Base-by-base conservation (phyloP, 768 basidiomycete genomes). In the Auricularia auricula-judae region DNA sequence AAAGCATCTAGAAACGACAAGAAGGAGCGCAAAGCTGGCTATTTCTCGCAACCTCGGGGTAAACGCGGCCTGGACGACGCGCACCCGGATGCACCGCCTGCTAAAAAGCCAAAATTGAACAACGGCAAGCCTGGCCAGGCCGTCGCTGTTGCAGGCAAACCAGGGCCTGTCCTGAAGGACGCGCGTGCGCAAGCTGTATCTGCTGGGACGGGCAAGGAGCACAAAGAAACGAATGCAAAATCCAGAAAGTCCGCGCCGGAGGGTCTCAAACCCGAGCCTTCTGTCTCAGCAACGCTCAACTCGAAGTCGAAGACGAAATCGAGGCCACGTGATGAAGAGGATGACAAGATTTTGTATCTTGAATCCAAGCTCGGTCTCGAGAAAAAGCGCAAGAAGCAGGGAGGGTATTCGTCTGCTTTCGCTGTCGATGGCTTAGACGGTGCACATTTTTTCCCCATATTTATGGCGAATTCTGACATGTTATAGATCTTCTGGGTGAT, bases 391-490 rank as follows among this genome's bases (percentile, higher is more conserved):
- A 74, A 78, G 64, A 76, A 77, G 62, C 80, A 81, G 67, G 80
- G 73, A 61, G 71, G 72, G 18, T 78, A 75, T 33, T 76, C 74
- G 0, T 72, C 53, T 29, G 59, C 58, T 14, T 70, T 80, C 39
- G 87, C 85, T 44, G 84, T 84, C 1, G 95, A 98, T 74, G 94
- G 93, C 3, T 76, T 97, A 16, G 91, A 88, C 69, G 95, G 95
- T 93, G 62, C 54, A 75, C 69, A 51, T 63, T 51, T 14, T 65
- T 63, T 43, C 62, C 34, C 59, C 44, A 64, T 42, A 23, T 16
- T 43, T 62, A 21, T 56, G 61, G 11, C 64, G 86, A 67, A 75
- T 88, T 23, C 73, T 86, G 66, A 79, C 82, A 66, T 82, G 84
- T 65, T 75, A 82, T 3, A 74, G 80, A 66, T 76, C 76, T 16